Conservation (phyloP, 148 eudicot species). For the Beta vulgaris region DNA sequence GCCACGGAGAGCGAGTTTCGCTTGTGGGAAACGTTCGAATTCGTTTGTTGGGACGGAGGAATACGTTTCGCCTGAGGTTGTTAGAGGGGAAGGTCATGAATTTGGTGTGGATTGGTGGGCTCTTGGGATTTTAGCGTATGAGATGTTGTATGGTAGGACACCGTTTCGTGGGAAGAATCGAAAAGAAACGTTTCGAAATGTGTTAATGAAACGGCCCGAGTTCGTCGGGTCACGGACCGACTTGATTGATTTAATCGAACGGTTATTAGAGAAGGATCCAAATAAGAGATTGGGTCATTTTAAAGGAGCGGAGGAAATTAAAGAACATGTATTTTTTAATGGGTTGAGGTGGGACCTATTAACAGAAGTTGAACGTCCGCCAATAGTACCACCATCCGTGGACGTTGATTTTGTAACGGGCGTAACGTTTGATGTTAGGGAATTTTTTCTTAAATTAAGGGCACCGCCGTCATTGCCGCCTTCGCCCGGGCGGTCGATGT, state of each 20-base stretch:
- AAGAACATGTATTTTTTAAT: slow-evolving; percentile 57
- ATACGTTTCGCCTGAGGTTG: slow-evolving; percentile 83
- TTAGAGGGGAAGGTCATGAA: slow-evolving; percentile 68
- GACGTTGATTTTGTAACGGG: slow-evolving; percentile 20
- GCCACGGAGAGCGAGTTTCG: slow-evolving; percentile 42
- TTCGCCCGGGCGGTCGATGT: slow-evolving; percentile 2
- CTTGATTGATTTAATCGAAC: slow-evolving; percentile 54
- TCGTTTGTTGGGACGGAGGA: slow-evolving; percentile 85
- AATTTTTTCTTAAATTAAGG: slow-evolving; percentile 45
- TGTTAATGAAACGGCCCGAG: slow-evolving; percentile 42
- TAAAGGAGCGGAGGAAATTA: slow-evolving; percentile 66
- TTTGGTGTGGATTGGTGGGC: slow-evolving; percentile 96
- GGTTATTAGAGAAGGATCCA: slow-evolving; percentile 69
- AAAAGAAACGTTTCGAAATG: slow-evolving; percentile 64
- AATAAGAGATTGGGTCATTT: slow-evolving; percentile 55
- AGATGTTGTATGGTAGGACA: slow-evolving; percentile 80
- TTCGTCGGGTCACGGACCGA: slow-evolving; percentile 51
- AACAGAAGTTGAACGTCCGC: slow-evolving; percentile 69
- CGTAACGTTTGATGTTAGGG: slow-evolving; percentile 38
- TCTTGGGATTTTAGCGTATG: slow-evolving; percentile 63
- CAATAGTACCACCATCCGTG: slow-evolving; percentile 50
- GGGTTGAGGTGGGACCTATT: slow-evolving; percentile 79
- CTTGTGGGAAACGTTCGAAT: slow-evolving; percentile 45
- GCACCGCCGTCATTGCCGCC: slow-evolving; percentile 31
- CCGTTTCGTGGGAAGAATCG: slow-evolving; percentile 74